These are phyloP conservation scores for Trichoderma parareesei DNA, from an alignment of 495 filamentous ascomycete species.

Conservation along the genomic window DNA sequence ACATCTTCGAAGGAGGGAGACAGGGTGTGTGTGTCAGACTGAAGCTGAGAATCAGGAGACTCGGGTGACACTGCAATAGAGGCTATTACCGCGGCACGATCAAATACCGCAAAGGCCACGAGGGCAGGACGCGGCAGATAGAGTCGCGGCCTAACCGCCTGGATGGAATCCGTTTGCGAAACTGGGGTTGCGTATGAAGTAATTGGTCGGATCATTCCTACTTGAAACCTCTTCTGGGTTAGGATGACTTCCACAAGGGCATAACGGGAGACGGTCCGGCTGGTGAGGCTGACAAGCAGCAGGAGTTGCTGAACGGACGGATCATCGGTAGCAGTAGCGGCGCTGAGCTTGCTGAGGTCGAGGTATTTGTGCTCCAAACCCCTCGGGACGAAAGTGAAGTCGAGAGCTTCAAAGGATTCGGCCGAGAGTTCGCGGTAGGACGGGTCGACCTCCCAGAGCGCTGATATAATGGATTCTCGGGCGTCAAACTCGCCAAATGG, in stretches of 20 bases:
- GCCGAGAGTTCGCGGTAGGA: constrained; percentile 17
- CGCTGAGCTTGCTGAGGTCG: constrained; percentile 34
- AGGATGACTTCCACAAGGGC: constrained; percentile 39
- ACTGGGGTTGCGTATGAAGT: constrained; percentile 49
- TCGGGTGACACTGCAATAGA: constrained; percentile 56
- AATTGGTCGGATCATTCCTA: constrained; percentile 54
- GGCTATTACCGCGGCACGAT: constrained; percentile 63
- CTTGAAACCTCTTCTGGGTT: constrained; percentile 21
- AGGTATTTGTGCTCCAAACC: constrained; percentile 33
- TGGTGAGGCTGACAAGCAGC: constrained; percentile 30
- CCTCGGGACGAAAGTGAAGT: constrained; percentile 39
- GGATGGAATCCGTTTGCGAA: constrained; percentile 25
- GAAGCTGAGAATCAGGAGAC: constrained; percentile 61
- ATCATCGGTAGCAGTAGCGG: constrained; percentile 30
- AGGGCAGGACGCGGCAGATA: constrained; percentile 66
- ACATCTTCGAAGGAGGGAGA: constrained; percentile 70
- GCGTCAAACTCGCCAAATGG: constrained; percentile 40
- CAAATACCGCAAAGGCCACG: constrained; percentile 76
- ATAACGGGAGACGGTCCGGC: constrained; percentile 29
- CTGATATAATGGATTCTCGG: constrained; percentile 25
- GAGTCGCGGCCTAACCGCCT: constrained; percentile 53
- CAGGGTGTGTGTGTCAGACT: constrained; percentile 50
- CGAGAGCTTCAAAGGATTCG: constrained; percentile 40
- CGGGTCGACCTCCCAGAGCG: constrained; percentile 26
- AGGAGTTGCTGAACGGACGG: constrained; percentile 36